A percentile compares a stretch with the other conserved stretches of the same genome.
Evolutionary conservation across 75 land plant species (phyloP).

Genomic region (Pinus albicaulis): DNA sequence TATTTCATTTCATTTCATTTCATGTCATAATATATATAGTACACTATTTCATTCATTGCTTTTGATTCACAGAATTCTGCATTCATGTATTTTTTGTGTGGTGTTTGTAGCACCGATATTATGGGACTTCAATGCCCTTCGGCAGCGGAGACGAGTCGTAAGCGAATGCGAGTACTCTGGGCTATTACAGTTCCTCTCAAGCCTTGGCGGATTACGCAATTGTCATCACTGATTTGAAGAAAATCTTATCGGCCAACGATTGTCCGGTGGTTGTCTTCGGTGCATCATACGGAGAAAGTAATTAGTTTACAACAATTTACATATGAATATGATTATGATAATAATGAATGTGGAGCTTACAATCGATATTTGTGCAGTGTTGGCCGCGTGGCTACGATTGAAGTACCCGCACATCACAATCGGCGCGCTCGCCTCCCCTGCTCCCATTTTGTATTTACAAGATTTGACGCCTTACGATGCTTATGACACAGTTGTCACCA

Average conservation of each 20-base stretch:
- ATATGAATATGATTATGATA: too few relatives aligned
- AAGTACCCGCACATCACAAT: constrained; percentile 73
- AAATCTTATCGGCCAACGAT: constrained; percentile 33
- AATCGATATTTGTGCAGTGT: background rate
- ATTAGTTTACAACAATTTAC: too few relatives aligned
- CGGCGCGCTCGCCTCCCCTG: constrained; percentile 76
- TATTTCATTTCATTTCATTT: background rate
- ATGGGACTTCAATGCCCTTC: constrained; percentile 63
- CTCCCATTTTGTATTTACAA: constrained; percentile 64
- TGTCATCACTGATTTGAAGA: constrained; percentile 39
- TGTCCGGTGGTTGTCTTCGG: constrained; percentile 68
- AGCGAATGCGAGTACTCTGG: constrained; percentile 31
- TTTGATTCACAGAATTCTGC: background rate
- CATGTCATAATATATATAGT: too few relatives aligned
- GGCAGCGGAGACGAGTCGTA: constrained; percentile 31
- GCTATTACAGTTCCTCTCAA: constrained; percentile 52
- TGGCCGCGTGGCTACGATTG: constrained; percentile 5
- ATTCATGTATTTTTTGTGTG: too few relatives aligned
- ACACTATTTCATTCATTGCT: too few relatives aligned
- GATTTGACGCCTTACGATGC: constrained; percentile 40
- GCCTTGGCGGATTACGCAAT: constrained; percentile 65
- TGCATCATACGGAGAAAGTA: constrained; percentile 75
- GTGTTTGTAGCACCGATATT: constrained; percentile 52
- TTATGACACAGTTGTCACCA: constrained; percentile 41
- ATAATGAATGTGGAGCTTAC: too few relatives aligned